A percentile compares a stretch with the other conserved stretches of the same genome.
Evolutionary conservation across 2,329 filamentous ascomycete genomes (phyloP).

Genomic region (Neofusicoccum ribis): DNA sequence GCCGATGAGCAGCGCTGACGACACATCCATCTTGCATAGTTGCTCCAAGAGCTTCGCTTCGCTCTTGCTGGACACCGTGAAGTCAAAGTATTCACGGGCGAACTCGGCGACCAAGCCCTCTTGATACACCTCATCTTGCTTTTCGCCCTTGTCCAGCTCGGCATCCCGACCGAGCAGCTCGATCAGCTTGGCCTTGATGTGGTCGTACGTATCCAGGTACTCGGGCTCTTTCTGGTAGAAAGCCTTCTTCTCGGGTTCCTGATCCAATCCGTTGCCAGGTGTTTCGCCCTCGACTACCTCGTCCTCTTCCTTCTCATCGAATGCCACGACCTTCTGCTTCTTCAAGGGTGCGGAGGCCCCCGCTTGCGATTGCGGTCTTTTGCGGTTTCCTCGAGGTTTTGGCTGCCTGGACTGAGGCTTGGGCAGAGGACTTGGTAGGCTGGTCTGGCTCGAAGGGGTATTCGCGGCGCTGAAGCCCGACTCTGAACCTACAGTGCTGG

Average conservation of each 20-base stretch:
- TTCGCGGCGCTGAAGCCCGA: too few species aligned
- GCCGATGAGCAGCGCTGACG: not conserved
- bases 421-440: too few species aligned
- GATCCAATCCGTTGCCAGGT: too few species aligned
- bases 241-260: too few species aligned
- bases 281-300: not conserved
- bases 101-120: conserved; percentile 1
- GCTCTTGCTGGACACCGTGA: not conserved
- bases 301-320: not conserved
- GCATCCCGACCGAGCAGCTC: not conserved
- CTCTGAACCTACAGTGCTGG: too few species aligned
- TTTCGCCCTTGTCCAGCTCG: not conserved
- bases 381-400: too few species aligned
- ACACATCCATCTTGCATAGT: not conserved
- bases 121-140: not conserved
- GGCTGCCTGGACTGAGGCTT: too few species aligned
- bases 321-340: not conserved
- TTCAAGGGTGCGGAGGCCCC: not conserved
- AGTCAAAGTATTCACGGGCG: not conserved
- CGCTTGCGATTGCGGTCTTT: too few species aligned
- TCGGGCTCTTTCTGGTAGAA: not conserved
- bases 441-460: too few species aligned
- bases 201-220: not conserved
- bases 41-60: not conserved
- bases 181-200: not conserved